A percentile compares a stretch with the other conserved stretches of the same genome.
Evolutionary conservation across 768 basidiomycete genomes (phyloP).

Genomic region (Obba rivulosa): DNA sequence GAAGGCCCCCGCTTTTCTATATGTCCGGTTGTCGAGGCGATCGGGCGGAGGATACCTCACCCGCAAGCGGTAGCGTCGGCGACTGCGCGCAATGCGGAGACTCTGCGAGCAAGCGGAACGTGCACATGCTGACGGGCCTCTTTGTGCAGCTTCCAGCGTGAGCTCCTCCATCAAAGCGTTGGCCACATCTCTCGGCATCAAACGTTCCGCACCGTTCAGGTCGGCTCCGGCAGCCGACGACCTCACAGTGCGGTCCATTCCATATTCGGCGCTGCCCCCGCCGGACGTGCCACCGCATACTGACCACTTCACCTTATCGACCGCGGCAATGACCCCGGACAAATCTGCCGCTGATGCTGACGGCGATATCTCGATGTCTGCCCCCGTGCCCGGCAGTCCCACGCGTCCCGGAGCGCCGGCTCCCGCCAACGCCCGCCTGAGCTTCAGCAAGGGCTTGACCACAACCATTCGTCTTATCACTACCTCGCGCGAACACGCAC

Average conservation of each 20-base stretch:
- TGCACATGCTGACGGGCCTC: too few relatives aligned
- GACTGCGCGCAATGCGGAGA: slow-evolving; percentile 4
- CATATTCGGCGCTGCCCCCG: slow-evolving; percentile 12
- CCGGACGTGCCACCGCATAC: slow-evolving; percentile 13
- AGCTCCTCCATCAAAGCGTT: slow-evolving; percentile 71
- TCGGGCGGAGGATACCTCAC: too few relatives aligned
- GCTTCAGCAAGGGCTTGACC: slow-evolving; percentile 36
- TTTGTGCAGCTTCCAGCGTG: slow-evolving; percentile 46
- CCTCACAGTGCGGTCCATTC: slow-evolving; percentile 13
- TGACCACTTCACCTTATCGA: slow-evolving; percentile 40
- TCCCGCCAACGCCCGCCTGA: slow-evolving; percentile 55
- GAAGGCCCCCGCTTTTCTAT: not conserved
- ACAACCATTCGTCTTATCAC: slow-evolving; percentile 46
- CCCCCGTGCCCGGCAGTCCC: slow-evolving; percentile 56
- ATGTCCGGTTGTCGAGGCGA: too few relatives aligned
- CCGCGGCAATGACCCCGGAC: slow-evolving; percentile 18
- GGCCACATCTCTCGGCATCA: slow-evolving; percentile 72
- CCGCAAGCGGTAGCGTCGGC: too few relatives aligned
- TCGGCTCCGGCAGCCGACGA: slow-evolving; percentile 17
- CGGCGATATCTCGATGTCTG: slow-evolving; percentile 13
- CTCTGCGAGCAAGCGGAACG: too few relatives aligned
- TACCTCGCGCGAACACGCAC: slow-evolving; percentile 8
- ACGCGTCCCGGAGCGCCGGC: slow-evolving; percentile 57
- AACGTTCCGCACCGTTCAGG: slow-evolving; percentile 32
- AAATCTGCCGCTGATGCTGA: not conserved